These are phyloP conservation scores for Cucurbita moschata DNA, from an alignment of 306 rosid species.

Conservation along the genomic window DNA sequence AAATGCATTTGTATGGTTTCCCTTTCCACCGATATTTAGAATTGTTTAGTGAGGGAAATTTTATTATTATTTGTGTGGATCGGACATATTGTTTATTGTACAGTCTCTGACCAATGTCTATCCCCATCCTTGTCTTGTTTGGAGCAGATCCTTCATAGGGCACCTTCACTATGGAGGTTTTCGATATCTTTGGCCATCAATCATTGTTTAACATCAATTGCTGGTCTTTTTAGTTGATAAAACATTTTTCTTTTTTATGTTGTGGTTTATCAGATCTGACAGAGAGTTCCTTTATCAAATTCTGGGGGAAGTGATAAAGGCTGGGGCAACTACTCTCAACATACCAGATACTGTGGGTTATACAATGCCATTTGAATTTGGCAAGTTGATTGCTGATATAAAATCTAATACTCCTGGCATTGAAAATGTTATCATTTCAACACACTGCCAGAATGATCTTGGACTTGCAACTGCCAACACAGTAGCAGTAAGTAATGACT, in stretches of 20 bases:
- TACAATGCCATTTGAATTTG: slow-evolving; percentile 54
- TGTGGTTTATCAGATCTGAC: slow-evolving; percentile 50
- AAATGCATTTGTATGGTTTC: not conserved
- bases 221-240: not conserved
- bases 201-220: not conserved
- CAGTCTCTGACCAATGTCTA: not conserved
- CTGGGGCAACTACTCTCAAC: slow-evolving; percentile 93
- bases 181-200: not conserved
- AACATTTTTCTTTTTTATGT: not conserved
- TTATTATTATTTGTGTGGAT: not conserved
- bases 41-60: not conserved
- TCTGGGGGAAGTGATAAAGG: slow-evolving; percentile 83
- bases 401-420: slow-evolving; percentile 82
- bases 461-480: slow-evolving; percentile 94
- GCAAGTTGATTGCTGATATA: slow-evolving; percentile 67
- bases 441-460: slow-evolving; percentile 97
- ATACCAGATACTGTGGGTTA: slow-evolving; percentile 95
- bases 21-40: not conserved
- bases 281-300: slow-evolving; percentile 73
- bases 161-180: not conserved
- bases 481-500: slow-evolving; percentile 36
- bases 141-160: not conserved
- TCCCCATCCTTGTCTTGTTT: not conserved
- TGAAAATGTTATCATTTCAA: slow-evolving; percentile 76
- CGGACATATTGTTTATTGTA: not conserved